A percentile compares a stretch with the other conserved stretches of the same genome.
Conservation (phyloP, 805 yeast species). For the Ogataea trehaloabstinens region DNA sequence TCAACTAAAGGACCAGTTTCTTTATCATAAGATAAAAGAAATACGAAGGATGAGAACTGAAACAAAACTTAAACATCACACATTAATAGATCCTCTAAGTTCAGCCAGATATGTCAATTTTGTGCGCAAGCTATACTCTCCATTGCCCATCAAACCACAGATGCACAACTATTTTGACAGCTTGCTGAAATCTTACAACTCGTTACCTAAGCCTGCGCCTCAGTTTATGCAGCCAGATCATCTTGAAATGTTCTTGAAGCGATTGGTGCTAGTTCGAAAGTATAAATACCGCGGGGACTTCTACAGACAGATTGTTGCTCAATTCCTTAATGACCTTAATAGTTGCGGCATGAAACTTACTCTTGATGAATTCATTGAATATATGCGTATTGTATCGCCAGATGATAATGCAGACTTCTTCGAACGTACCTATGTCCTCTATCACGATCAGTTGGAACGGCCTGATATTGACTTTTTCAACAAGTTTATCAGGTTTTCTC, state of each 20-base stretch:
- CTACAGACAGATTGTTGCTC: conserved; percentile 5
- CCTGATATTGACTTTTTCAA: conserved; percentile 43
- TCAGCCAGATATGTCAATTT: conserved; percentile 4
- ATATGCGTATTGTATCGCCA: conserved; percentile 67
- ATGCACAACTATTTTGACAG: conserved; percentile 1
- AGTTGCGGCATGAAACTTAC: conserved; percentile 8
- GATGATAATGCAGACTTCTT: conserved; percentile 71
- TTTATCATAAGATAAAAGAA: neutral
- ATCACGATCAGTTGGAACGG: conserved; percentile 90
- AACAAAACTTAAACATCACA: conserved; percentile 4
- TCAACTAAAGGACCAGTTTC: neutral
- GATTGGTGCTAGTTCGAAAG: conserved; percentile 1
- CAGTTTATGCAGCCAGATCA: conserved; percentile 8
- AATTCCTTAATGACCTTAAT: conserved; percentile 8
- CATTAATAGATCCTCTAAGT: conserved; percentile 6
- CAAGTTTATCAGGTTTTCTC: conserved; percentile 6
- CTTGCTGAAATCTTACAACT: conserved; percentile 3
- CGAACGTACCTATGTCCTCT: conserved; percentile 95
- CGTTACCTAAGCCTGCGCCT: conserved; percentile 12
- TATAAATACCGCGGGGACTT: neutral
- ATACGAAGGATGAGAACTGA: conserved; percentile 1
- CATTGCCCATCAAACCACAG: neutral
- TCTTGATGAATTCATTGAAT: conserved; percentile 7
- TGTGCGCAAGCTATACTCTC: conserved; percentile 2
- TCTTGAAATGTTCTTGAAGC: conserved; percentile 7